Conservation (phyloP, 257 asterid genomes). For the Nicotiana noctiflora region DNA sequence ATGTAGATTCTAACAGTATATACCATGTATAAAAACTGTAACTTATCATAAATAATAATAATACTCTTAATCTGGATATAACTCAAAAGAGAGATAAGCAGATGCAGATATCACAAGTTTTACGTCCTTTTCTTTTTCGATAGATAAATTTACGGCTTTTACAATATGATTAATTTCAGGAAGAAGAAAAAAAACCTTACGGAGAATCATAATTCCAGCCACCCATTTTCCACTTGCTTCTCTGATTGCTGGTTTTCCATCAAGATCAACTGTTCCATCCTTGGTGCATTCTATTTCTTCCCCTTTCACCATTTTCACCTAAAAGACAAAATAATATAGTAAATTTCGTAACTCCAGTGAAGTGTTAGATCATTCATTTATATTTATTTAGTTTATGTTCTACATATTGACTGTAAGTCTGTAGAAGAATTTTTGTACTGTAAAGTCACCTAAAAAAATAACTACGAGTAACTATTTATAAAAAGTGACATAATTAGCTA, state of each 20-base stretch:
- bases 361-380: too few relatives aligned
- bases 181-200: conserved; percentile 27
- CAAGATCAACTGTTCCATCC: conserved; percentile 76
- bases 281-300: conserved; percentile 35
- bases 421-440: neutral
- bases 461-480: neutral
- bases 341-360: too few relatives aligned
- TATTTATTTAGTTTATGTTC: too few relatives aligned
- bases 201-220: conserved; percentile 62
- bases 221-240: conserved; percentile 58
- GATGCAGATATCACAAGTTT: conserved; percentile 13
- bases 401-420: too few relatives aligned
- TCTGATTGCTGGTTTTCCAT: conserved; percentile 59
- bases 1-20: neutral
- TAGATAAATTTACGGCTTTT: too few relatives aligned
- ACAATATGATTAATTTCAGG: neutral
- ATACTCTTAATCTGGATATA: neutral
- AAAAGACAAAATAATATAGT: too few relatives aligned
- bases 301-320: conserved; percentile 35
- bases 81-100: conserved; percentile 16
- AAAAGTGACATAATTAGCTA: neutral
- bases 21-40: conserved; percentile 1
- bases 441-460: neutral
- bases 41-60: conserved; percentile 10
- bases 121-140: neutral